phyloP scores from a whole-genome alignment of 2,329 filamentous ascomycete genomes.

The Aspergillus fumigatiaffinis region DNA sequence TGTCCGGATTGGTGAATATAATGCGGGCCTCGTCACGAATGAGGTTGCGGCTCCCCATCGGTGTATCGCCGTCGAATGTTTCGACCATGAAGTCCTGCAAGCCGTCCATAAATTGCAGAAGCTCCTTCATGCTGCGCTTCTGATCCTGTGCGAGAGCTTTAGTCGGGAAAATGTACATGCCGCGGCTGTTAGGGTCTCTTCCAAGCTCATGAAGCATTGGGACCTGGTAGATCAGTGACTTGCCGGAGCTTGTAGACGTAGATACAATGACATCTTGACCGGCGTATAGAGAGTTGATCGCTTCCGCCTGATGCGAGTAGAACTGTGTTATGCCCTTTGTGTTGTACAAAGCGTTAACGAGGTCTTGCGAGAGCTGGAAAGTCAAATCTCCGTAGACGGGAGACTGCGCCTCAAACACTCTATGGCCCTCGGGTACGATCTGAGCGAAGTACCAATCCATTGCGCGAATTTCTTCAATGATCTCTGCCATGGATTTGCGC shows the following conservation, averaged over 20 bases:
- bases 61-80: slow-evolving; percentile 93
- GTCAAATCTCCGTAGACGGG: slow-evolving; percentile 77
- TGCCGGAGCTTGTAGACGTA: slow-evolving; percentile 93
- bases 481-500: slow-evolving; percentile 75
- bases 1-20: slow-evolving; percentile 97
- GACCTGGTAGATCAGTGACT: slow-evolving; percentile 96
- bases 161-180: slow-evolving; percentile 97
- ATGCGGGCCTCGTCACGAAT: slow-evolving; percentile 87
- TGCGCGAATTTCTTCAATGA: slow-evolving; percentile 76
- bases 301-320: slow-evolving; percentile 89
- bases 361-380: slow-evolving; percentile 80
- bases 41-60: slow-evolving; percentile 69
- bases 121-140: slow-evolving; percentile 77
- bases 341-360: slow-evolving; percentile 97
- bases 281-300: slow-evolving; percentile 79
- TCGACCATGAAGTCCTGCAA: slow-evolving; percentile 76
- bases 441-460: slow-evolving; percentile 87
- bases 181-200: slow-evolving; percentile 68
- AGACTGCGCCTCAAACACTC: slow-evolving; percentile 82
- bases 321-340: slow-evolving; percentile 79
- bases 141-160: slow-evolving; percentile 97
- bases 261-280: slow-evolving; percentile 87
- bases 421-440: slow-evolving; percentile 88
- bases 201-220: slow-evolving; percentile 87
- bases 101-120: slow-evolving; percentile 74